Evolutionary conservation across 495 filamentous ascomycete genomes (phyloP).

Genomic region (Aspergillus ostianus): DNA sequence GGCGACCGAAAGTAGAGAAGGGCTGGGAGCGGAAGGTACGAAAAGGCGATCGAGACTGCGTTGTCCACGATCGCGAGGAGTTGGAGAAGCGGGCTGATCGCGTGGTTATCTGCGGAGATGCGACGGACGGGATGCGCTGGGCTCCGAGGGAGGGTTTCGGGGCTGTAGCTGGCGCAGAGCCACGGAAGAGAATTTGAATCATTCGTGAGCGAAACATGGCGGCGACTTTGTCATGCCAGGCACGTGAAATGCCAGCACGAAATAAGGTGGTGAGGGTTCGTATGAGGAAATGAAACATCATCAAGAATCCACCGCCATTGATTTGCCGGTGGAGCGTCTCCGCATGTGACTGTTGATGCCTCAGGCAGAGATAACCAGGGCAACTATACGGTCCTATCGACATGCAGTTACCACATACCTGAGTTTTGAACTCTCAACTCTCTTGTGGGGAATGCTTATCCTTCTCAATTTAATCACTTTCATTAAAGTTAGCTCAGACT

Average conservation of each 20-base stretch:
- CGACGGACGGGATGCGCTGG: slow-evolving; percentile 3
- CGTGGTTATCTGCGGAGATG: slow-evolving; percentile 2
- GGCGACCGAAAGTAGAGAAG: slow-evolving; percentile 21
- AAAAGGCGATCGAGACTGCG: background rate
- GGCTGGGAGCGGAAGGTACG: slow-evolving; percentile 5
- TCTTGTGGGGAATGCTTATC: too few relatives aligned
- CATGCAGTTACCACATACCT: too few relatives aligned
- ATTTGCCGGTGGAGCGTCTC: background rate
- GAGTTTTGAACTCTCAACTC: too few relatives aligned
- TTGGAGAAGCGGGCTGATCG: background rate
- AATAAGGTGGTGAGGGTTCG: background rate
- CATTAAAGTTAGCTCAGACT: too few relatives aligned
- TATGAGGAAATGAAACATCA: background rate
- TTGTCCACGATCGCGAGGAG: background rate
- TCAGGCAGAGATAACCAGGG: background rate
- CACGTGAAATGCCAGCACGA: background rate
- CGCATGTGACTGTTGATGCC: background rate
- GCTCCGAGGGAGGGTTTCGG: background rate
- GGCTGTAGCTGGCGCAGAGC: background rate
- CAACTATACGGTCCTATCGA: too few relatives aligned
- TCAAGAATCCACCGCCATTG: background rate
- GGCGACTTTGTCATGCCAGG: slow-evolving; percentile 8
- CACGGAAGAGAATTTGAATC: slow-evolving; percentile 10
- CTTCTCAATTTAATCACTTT: too few relatives aligned
- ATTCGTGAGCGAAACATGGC: slow-evolving; percentile 19